phyloP scores from a whole-genome alignment of 495 filamentous ascomycete genomes.

The Penicillium herquei region DNA sequence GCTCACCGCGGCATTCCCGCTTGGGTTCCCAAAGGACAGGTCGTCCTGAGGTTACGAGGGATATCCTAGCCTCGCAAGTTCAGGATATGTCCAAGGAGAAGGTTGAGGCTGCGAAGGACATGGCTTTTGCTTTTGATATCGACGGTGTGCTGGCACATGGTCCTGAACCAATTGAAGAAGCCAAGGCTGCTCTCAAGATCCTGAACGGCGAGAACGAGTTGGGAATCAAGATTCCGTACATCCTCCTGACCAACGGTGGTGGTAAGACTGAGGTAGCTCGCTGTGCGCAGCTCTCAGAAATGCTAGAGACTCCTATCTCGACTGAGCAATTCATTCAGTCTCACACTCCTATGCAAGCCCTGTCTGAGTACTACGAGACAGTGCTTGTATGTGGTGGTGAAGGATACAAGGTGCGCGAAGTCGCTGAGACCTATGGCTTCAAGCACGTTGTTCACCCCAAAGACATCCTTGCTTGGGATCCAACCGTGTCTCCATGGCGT shows the following conservation, averaged over 20 bases:
- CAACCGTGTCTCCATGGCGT: slow-evolving; percentile 78
- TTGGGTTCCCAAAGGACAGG: slow-evolving; percentile 53
- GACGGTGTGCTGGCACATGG: slow-evolving; percentile 85
- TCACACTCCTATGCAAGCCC: slow-evolving; percentile 90
- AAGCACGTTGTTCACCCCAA: slow-evolving; percentile 83
- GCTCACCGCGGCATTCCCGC: slow-evolving; percentile 66
- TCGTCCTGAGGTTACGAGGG: slow-evolving; percentile 54
- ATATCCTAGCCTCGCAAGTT: slow-evolving; percentile 69
- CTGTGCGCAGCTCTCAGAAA: slow-evolving; percentile 71
- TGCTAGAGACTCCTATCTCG: slow-evolving; percentile 71
- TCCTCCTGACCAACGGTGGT: slow-evolving; percentile 91
- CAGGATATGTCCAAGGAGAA: slow-evolving; percentile 71
- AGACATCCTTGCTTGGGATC: slow-evolving; percentile 85
- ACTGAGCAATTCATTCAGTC: slow-evolving; percentile 91
- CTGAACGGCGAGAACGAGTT: slow-evolving; percentile 85
- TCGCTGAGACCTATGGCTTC: slow-evolving; percentile 87
- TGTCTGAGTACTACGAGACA: slow-evolving; percentile 77
- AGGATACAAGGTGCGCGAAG: slow-evolving; percentile 81
- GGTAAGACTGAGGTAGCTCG: slow-evolving; percentile 85
- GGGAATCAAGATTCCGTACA: slow-evolving; percentile 84
- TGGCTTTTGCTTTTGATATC: slow-evolving; percentile 91
- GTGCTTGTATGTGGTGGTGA: slow-evolving; percentile 87
- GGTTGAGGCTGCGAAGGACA: slow-evolving; percentile 62
- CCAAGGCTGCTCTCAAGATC: slow-evolving; percentile 78
- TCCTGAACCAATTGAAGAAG: slow-evolving; percentile 75